Base-by-base conservation (phyloP, 176 grass and related monocot genomes). In the Luzula sylvatica region DNA sequence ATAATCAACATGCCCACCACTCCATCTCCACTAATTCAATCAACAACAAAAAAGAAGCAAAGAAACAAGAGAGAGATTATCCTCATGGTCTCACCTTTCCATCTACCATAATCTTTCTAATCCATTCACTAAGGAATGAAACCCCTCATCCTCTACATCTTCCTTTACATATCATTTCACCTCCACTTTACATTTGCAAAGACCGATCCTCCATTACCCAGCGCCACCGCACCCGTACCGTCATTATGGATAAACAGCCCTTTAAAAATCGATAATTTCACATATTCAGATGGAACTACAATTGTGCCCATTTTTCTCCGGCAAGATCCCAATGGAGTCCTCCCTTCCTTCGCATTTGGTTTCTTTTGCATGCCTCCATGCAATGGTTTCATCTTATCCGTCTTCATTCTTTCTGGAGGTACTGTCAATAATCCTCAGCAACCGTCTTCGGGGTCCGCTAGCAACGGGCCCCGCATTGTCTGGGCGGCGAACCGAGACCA, bases 361-460 rank as follows among this genome's bases (percentile, higher is more conserved):
- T 63, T 63, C 46, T 63, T 63, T 41, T 63, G 59, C 15, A 63
- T 41, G 12, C 59, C 41, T 19, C 59, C 59, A 28, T 63, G 59
- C n/a, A 6, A 46, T 26, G 8, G 3, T 20, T 63, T 63, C 23
- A 26, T 63, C 14, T 63, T 63, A 46, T 63, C 59, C 3, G 59
- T 63, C 23, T 63, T 63, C 42, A 63, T 63, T 63, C 59, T 63
- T 26, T 63, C 59, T 3, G 46, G 59, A 28, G 59, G 59, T 48
- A 62, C 40, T 62, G 41, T 62, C n/a, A 30, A 25, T 17, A 63
- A 8, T n/a, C 4, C 15, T 11, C 25, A 8, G 27, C 28, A 23
- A 3, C 3, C 42, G 1, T 9, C 5, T 3, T 46, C 42, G 11
- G 41, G 11, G 9, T 23, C n/a, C 7, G 26, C 38, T 42, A 63